Conservation (phyloP, 805 yeast species). For the Saccharomycopsis fodiens region DNA sequence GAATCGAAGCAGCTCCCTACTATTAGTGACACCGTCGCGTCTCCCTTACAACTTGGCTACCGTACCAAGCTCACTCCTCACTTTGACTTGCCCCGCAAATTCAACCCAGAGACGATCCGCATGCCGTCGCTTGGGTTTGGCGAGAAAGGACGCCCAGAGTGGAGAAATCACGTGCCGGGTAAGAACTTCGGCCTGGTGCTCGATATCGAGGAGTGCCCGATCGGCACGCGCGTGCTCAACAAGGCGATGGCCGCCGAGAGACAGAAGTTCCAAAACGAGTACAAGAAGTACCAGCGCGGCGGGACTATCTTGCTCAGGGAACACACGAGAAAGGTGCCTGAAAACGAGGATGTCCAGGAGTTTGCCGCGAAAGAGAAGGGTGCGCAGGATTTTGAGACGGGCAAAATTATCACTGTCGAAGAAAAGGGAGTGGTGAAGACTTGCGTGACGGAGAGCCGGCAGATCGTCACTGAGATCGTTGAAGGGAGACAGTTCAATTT, state of each 20-base stretch:
- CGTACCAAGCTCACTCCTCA: constrained; percentile 96
- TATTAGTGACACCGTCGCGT: constrained; percentile 56
- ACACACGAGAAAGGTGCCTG: constrained; percentile 41
- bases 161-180: constrained; percentile 59
- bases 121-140: constrained; percentile 84
- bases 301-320: constrained; percentile 85
- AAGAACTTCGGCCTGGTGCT: constrained; percentile 52
- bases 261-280: constrained; percentile 39
- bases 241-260: constrained; percentile 69
- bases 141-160: constrained; percentile 66
- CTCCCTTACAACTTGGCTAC: constrained; percentile 71
- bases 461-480: constrained; percentile 69
- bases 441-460: constrained; percentile 73
- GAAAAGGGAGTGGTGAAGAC: constrained; percentile 42
- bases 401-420: constrained; percentile 30
- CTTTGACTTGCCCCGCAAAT: constrained; percentile 63
- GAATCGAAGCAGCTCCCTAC: constrained; percentile 43
- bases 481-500: constrained; percentile 75
- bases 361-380: constrained; percentile 24
- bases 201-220: constrained; percentile 90
- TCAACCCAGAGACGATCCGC: constrained; percentile 31
- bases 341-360: constrained; percentile 25
- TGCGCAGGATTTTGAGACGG: constrained; percentile 17
- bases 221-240: constrained; percentile 78
- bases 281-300: constrained; percentile 55